phyloP scores from a whole-genome alignment of 306 rosid species.

The Comarum palustre region DNA sequence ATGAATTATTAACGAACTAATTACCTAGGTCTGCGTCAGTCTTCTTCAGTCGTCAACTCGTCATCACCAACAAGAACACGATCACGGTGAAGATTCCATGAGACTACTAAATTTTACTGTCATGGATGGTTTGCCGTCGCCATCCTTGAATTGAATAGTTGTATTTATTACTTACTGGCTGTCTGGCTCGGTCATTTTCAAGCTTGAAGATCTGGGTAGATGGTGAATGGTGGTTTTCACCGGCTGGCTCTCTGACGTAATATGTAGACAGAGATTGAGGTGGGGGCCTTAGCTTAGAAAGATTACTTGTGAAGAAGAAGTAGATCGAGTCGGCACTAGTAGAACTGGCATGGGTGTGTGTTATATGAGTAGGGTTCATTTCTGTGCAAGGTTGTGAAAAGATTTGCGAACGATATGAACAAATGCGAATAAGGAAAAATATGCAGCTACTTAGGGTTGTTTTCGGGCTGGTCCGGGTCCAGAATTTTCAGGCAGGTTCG shows the following conservation, averaged over 20 bases:
- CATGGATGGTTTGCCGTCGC: slow-evolving; percentile 7
- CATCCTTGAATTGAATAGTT: slow-evolving; percentile 13
- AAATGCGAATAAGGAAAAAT: slow-evolving; percentile 9
- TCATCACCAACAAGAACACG: background rate
- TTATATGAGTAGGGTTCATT: background rate
- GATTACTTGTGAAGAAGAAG: background rate
- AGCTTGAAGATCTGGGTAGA: background rate
- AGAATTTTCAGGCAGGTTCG: too few relatives aligned
- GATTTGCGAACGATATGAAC: slow-evolving; percentile 36
- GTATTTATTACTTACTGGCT: background rate
- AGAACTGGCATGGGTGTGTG: background rate
- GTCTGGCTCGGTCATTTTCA: slow-evolving; percentile 14
- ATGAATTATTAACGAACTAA: too few relatives aligned
- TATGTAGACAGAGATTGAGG: slow-evolving; percentile 24
- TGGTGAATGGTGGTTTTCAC: slow-evolving; percentile 3
- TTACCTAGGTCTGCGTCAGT: background rate
- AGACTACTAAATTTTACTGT: background rate
- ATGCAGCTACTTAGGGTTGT: too few relatives aligned
- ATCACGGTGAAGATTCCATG: slow-evolving; percentile 4
- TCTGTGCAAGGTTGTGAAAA: slow-evolving; percentile 27
- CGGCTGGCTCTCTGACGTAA: slow-evolving; percentile 6
- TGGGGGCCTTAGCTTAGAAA: slow-evolving; percentile 21
- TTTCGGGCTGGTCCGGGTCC: too few relatives aligned
- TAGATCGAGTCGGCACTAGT: background rate
- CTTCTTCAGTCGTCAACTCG: background rate